Evolutionary conservation across 2,329 filamentous ascomycete genomes (phyloP), one percentile per base, ranked within the genome.

Genomic region (Aspergillus pseudoviridinutans): DNA sequence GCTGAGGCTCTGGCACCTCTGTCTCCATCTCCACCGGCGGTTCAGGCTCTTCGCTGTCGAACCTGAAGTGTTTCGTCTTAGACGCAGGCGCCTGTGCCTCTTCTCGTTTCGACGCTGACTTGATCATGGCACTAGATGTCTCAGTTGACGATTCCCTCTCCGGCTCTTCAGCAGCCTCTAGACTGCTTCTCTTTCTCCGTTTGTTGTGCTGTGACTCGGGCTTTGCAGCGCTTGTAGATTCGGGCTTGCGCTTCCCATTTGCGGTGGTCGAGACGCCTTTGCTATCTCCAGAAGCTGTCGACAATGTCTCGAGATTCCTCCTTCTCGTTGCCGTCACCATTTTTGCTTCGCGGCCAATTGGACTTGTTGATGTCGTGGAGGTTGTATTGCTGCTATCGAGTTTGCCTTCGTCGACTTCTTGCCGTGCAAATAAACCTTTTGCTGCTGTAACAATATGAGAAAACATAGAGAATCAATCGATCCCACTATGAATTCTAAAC

Each of bases 371-470:
- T 44, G 61, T 54, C 24, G 52, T 54, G 53, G 59, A 25, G n/a
- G 35, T 35, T 29, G 24, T 53, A 41, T 52, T 46, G 51, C 55
- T 57, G 49, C 41, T 57, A 55, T 53, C 55, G 44, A 22, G 53
- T 47, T 47, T 51, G 44, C 47, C 41, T 51, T 66, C 61, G 53
- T 68, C 58, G 57, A 68, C 60, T 27, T 73, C 67, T 50, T 67
- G 66, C 66, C 66, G 70, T 61, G 66, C 61, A 58, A 76, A 75
- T 61, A 77, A 60, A 64, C 74, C 73, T 65, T 74, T 76, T 58
- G 75, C 75, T 60, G 73, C 73, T 51, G 72, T 76, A 53, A 77
- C 69, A 54, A 77, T 47, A 38, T 77, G 69, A 50, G 74, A 72
- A 58, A 77, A 76, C 75, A 77, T 77, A 73, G 65, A 70, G 64